phyloP scores from a whole-genome alignment of 345 rosid species.

The Theobroma cacao region DNA sequence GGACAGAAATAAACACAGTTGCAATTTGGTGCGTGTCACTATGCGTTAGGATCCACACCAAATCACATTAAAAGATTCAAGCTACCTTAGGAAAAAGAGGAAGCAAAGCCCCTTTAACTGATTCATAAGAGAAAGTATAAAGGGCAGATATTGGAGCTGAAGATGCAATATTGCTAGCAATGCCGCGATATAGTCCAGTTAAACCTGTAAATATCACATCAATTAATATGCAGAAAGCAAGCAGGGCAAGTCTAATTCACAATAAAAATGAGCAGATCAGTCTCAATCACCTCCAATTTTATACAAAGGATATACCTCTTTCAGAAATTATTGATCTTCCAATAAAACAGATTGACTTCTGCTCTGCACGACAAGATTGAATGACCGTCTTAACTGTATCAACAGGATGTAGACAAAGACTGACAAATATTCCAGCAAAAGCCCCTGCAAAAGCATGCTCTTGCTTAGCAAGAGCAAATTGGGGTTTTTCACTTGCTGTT shows the following conservation, averaged over 20 bases:
- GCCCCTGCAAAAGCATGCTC: constrained; percentile 96
- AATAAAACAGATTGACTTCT: constrained; percentile 58
- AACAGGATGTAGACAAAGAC: constrained; percentile 89
- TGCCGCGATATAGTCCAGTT: constrained; percentile 80
- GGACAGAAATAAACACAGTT: too few relatives aligned
- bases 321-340: constrained; percentile 81
- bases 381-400: constrained; percentile 78
- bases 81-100: constrained; percentile 76
- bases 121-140: constrained; percentile 85
- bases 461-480: constrained; percentile 51
- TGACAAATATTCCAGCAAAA: constrained; percentile 72
- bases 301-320: constrained; percentile 54
- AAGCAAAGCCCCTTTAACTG: constrained; percentile 75
- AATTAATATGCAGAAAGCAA: not conserved
- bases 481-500: constrained; percentile 31
- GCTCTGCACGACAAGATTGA: constrained; percentile 63
- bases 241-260: not conserved
- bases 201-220: constrained; percentile 47
- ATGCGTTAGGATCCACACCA: too few relatives aligned
- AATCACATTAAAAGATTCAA: constrained; percentile 5
- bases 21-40: too few relatives aligned
- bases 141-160: constrained; percentile 95
- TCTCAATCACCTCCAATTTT: not conserved
- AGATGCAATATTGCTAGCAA: constrained; percentile 77
- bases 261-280: not conserved